Evolutionary conservation across 2,329 filamentous ascomycete species (phyloP), one percentile per base, ranked within the genome.

Genomic region (Fusarium sp.): DNA sequence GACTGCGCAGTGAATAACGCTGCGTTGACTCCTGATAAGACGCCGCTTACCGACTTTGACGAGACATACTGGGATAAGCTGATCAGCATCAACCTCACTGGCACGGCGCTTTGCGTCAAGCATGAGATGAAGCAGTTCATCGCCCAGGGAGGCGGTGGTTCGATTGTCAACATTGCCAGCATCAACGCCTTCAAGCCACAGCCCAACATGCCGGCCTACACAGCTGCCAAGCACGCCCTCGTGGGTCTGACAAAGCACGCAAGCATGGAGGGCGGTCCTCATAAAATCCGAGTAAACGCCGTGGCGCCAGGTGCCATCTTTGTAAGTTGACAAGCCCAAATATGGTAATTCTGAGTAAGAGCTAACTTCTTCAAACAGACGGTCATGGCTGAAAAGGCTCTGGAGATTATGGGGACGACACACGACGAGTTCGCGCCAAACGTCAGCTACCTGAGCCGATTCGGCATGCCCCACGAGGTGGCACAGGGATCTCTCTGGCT

Each of bases 121-220:
- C 66, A 75, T 29, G 43, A 77, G 67, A 72, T 77, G 70, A 72
- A 73, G 45, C 72, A 75, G 31, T 67, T 77, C 54, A 78, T 81
- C 1, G 75, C 79, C 11, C 72, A 74, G 43, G 72, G 70, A 1
- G 64, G 45, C 2, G 80, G 80, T 2, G 85, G 84, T 0, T 84
- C 85, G 73, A 86, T 87, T 57, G 86, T 87, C 67, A 87, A 84
- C 77, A 81, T 84, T 33, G 76, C 83, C 27, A 85, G 83, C 70
- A 81, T 85, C 48, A 76, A 74, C 57, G 77, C 77, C 8, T 71
- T 68, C 41, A 73, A 73, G 64, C 68, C 74, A 6, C 73, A 76
- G 33, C 72, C 83, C 0, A 65, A 80, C 39, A 83, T 82, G n/a
- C 81, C 72, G 4, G 72, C 75, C 2, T 78, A 78, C 56, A 80